These are phyloP conservation scores for Citrullus mucosospermus DNA, from an alignment of 306 rosid genomes.

Conservation along the genomic window DNA sequence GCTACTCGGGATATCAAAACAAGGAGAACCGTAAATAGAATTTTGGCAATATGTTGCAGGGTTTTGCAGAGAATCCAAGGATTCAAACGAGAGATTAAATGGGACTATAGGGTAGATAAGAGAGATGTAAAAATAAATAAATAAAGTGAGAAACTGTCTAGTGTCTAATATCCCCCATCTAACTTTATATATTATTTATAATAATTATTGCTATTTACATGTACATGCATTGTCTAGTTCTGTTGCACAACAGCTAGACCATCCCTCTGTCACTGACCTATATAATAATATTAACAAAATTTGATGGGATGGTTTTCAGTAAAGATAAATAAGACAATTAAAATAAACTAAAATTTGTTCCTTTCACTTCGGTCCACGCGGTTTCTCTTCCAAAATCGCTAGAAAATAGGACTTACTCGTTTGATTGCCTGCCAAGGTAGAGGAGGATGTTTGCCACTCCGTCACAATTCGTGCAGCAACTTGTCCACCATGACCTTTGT, in stretches of 20 bases:
- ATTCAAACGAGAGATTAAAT: not conserved
- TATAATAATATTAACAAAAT: constrained; percentile 5
- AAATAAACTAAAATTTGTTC: not conserved
- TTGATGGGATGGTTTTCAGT: constrained; percentile 6
- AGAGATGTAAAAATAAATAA: not conserved
- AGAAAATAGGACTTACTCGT: constrained; percentile 5
- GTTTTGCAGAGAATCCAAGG: constrained; percentile 4
- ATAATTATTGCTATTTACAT: constrained; percentile 5
- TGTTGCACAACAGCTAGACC: constrained; percentile 9
- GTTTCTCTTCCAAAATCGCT: not conserved
- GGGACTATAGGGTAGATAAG: not conserved
- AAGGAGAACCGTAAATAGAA: not conserved
- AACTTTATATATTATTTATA: not conserved
- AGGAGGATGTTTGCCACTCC: constrained; percentile 2
- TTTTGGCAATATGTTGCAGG: constrained; percentile 10
- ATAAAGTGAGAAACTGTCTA: not conserved
- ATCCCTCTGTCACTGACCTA: constrained; percentile 2
- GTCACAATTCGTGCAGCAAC: not conserved
- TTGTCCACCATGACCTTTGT: not conserved
- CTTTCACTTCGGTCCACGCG: not conserved
- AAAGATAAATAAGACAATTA: not conserved
- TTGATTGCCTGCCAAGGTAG: not conserved
- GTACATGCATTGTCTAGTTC: constrained; percentile 6
- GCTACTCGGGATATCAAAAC: not conserved
- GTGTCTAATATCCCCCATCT: not conserved